These are phyloP conservation scores for Arthrobotrys conoides DNA, from an alignment of 2,329 filamentous ascomycete species.

Conservation along the genomic window DNA sequence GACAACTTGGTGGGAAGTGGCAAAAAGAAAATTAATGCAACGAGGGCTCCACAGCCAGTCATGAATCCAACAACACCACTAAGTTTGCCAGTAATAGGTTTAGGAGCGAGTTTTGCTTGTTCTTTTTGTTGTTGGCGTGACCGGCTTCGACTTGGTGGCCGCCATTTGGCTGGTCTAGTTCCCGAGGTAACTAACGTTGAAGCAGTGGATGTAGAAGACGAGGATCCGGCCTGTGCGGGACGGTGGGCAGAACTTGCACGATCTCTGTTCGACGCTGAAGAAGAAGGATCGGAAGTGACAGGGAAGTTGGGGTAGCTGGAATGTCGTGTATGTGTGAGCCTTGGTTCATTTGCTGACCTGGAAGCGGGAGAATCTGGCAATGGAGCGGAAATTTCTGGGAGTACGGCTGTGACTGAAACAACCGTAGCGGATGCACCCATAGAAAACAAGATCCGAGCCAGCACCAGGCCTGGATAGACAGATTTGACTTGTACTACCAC, in stretches of 20 bases:
- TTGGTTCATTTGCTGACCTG: constrained; percentile 16
- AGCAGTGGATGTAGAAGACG: constrained; percentile 40
- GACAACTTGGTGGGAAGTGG: constrained; percentile 86
- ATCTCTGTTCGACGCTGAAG: constrained; percentile 44
- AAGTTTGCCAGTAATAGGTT: constrained; percentile 73
- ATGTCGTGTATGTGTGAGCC: constrained; percentile 29
- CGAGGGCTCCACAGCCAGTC: constrained; percentile 89
- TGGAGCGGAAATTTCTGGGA: constrained; percentile 77
- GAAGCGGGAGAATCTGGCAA: constrained; percentile 10
- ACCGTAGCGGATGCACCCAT: constrained; percentile 84
- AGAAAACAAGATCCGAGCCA: constrained; percentile 89
- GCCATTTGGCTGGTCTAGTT: constrained; percentile 39
- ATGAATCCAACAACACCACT: constrained; percentile 93
- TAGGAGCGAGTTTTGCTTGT: constrained; percentile 64
- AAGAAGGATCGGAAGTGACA: constrained; percentile 41
- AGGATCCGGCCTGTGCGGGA: constrained; percentile 29
- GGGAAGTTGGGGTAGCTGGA: constrained; percentile 31
- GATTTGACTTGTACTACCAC: constrained; percentile 87
- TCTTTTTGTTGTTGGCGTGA: constrained; percentile 56
- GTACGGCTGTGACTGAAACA: constrained; percentile 81
- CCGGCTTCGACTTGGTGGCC: constrained; percentile 49
- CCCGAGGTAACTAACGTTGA: constrained; percentile 29
- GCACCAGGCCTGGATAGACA: constrained; percentile 88
- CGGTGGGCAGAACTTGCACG: constrained; percentile 38
- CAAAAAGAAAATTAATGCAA: constrained; percentile 85